Evolutionary conservation across 108 stramenopile genomes (phyloP), one percentile per base, ranked within the genome.

Genomic region (Skeletonema menzelii): DNA sequence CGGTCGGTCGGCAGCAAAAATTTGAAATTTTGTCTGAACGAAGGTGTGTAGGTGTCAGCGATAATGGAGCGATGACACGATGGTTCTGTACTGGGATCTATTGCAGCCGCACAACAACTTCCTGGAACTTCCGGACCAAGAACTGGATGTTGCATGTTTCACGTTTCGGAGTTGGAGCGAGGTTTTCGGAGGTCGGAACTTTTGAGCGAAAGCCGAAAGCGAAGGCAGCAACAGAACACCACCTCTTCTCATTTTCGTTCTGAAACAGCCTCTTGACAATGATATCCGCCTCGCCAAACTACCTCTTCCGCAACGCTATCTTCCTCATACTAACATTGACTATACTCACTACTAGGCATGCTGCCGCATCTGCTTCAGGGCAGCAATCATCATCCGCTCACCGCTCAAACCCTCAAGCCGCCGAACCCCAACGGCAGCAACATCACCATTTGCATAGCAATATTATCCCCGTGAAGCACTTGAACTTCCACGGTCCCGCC

Each of bases 401-500:
- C 27, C 22, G 22, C 12, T 28, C 70, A 26, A 22, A 35, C 0
- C 38, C 57, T 19, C 59, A 70, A 62, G 42, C 57, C 0, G 27
- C 42, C 46, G 24, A 30, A 15, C 14, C 19, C 26, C 35, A 40
- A 47, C 31, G 27, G 8, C 55, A 59, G 30, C 32, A n/a, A 14
- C 22, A 38, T 38, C 40, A 59, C 27, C 60, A 71, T 24, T 40
- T 37, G 24, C 60, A 59, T 19, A 28, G 42, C 60, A 71, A 58
- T 8, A 49, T 59, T 15, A 71, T 71, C 24, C 44, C 60, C 26
- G 59, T 59, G 49, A 24, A 22, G 49, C 49, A 53, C 22, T 14
- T 71, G 30, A 71, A 71, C 42, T 61, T 38, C 13, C 59, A 60
- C 60, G 35, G 44, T 35, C 27, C 8, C 15, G 17, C 5, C 19